Evolutionary conservation across 2,329 filamentous ascomycete species (phyloP), one percentile per base, ranked within the genome.

Genomic region (Scytalidium sp.): DNA sequence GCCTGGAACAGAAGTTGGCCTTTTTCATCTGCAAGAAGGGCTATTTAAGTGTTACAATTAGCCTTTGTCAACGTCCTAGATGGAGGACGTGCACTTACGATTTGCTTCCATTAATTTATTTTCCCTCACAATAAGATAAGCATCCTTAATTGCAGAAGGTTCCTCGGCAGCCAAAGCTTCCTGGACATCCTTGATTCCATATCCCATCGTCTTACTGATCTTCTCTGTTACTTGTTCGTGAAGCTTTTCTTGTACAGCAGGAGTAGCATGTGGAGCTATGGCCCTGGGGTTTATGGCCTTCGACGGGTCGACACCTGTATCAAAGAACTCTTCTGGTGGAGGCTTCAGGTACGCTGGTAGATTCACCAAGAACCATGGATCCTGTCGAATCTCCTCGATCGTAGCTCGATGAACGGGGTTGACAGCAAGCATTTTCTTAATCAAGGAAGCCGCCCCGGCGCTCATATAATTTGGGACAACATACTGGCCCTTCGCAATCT

Each of bases 71-170:
- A 39, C 41, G 41, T 36, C 17, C 45, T 39, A 21, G 40, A 8
- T 23, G 15, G 43, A 44, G 11, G 32, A 45, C 50, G 41, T n/a
- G 44, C 42, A 83, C 89, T 83, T 76, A 95, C 90, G 91, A 67
- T 91, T 96, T 49, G 85, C 86, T 67, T 92, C 88, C 92, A 97
- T 97, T 67, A 97, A 81, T 68, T 97, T 94, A 67, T 97, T 97
- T 70, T 99, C 94, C 47, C 93, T 84, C 21, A 99, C 90, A 67
- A 99, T 99, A 71, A 97, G 85, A 72, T 97, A 99, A 1, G 94
- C 94, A 70, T 99, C 94, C 72, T 99, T 99, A 76, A 99, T 97
- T 10, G 94, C 92, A 51, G 92, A 97, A 11, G 94, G 94, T 67
- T 99, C 94, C 47, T 94, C 85, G 50, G 90, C 91, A 62, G 88